These are phyloP conservation scores for Globisporangium nagaii DNA, from an alignment of 352 stramenopile genomes.

Conservation along the genomic window DNA sequence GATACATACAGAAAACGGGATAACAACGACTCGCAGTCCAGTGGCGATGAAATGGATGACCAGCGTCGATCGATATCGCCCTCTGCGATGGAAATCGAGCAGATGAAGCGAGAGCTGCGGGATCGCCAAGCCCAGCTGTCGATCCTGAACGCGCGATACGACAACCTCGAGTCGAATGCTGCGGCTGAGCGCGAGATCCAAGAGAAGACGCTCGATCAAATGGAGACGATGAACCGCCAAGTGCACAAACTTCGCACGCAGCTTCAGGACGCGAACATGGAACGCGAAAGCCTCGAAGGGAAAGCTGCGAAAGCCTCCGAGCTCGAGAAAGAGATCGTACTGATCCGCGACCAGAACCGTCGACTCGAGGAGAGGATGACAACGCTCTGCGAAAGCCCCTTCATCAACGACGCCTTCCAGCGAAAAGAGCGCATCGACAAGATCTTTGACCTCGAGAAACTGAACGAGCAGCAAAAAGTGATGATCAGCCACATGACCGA, in stretches of 20 bases:
- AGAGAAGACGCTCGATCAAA: slow-evolving; percentile 80
- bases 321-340: slow-evolving; percentile 69
- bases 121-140: slow-evolving; percentile 78
- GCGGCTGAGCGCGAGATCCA: slow-evolving; percentile 85
- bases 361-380: slow-evolving; percentile 89
- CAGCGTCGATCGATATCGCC: slow-evolving; percentile 5
- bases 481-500: slow-evolving; percentile 64
- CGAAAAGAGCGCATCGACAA: slow-evolving; percentile 83
- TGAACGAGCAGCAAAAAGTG: slow-evolving; percentile 68
- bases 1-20: slow-evolving; percentile 5
- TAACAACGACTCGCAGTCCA: slow-evolving; percentile 27
- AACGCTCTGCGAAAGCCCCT: slow-evolving; percentile 89
- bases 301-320: slow-evolving; percentile 58
- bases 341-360: slow-evolving; percentile 77
- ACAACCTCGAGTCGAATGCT: slow-evolving; percentile 83
- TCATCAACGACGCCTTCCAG: slow-evolving; percentile 91
- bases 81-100: slow-evolving; percentile 30
- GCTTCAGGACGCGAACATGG: slow-evolving; percentile 69
- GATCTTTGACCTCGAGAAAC: slow-evolving; percentile 81
- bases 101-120: slow-evolving; percentile 69
- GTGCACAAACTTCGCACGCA: slow-evolving; percentile 85
- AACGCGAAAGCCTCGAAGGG: slow-evolving; percentile 76
- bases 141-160: slow-evolving; percentile 86
- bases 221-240: slow-evolving; percentile 90
- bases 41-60: slow-evolving; percentile 17